phyloP scores from a whole-genome alignment of 1,139 yeast genomes.

The Suhomyces anneliseae region DNA sequence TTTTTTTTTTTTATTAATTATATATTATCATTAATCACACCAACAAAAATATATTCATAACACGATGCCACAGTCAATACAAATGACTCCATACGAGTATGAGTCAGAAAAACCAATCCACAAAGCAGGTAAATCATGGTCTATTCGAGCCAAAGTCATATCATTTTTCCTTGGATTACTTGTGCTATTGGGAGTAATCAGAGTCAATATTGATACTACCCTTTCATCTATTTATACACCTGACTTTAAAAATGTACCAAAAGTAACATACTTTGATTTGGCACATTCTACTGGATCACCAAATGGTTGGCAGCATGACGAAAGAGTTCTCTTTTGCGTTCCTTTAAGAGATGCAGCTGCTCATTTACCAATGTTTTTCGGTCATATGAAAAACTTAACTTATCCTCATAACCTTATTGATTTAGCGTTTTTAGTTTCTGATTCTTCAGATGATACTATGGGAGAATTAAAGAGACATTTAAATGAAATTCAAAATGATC shows the following conservation, averaged over 20 bases:
- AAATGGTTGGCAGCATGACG: constrained; percentile 57
- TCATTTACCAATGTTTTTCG: constrained; percentile 63
- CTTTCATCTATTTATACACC: constrained; percentile 16
- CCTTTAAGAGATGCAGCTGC: constrained; percentile 63
- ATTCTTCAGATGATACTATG: constrained; percentile 59
- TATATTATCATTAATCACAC: too few species aligned
- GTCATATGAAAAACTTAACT: constrained; percentile 55
- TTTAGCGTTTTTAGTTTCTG: constrained; percentile 58
- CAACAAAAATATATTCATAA: not conserved
- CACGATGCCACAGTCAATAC: constrained; percentile 12
- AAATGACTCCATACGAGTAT: constrained; percentile 19
- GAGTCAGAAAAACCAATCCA: constrained; percentile 10
- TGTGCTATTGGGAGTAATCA: not conserved
- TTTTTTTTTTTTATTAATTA: too few species aligned
- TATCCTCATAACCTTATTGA: constrained; percentile 60
- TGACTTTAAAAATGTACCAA: constrained; percentile 19
- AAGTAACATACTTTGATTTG: constrained; percentile 47
- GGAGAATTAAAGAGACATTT: constrained; percentile 46
- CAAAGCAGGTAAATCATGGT: not conserved
- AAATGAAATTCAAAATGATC: constrained; percentile 43
- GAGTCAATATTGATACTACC: not conserved
- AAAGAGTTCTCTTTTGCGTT: constrained; percentile 56
- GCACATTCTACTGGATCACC: constrained; percentile 42
- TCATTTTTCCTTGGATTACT: not conserved
- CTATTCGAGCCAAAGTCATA: not conserved